Evolutionary conservation across 495 filamentous ascomycete species (phyloP), one percentile per base, ranked within the genome.

Genomic region (Neurospora africana): DNA sequence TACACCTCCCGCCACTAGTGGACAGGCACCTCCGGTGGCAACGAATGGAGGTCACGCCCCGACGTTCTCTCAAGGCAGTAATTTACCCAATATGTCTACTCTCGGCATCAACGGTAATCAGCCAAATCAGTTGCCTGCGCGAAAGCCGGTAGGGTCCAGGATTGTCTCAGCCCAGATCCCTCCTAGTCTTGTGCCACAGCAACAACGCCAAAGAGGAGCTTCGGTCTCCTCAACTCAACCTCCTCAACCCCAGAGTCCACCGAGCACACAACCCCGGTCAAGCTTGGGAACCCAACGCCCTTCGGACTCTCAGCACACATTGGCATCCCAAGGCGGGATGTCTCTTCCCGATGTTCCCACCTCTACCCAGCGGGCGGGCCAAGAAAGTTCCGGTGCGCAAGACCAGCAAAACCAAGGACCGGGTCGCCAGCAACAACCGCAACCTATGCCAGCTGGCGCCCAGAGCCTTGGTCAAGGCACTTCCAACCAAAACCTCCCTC

Each of bases 1-100:
- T 41, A 74, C 70, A 4, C 75, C 78, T 15, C 79, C 78, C 8
- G 72, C 69, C 53, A 75, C 53, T 15, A 35, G 35, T 30, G 53
- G 27, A 65, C 53, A 65, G 27, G 53, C 53, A 27, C 53, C 53
- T 65, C 27, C 53, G 30, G 53, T 6, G 30, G 53, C 53, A 30
- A 19, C 27, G 15, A 65, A 65, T 15, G 53, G 53, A 65, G 53
- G 27, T 17, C 53, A 33, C 15, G 53, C 23, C 15, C 53, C 27
- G 27, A 65, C 53, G 27, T 65, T 65, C 13, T 65, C 53, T 33
- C 53, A 65, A 65, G 53, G 27, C 30, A 65, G 53, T 35, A 65
- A 19, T 17, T 65, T 33, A 27, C 53, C 53, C 15, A 65, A 19
- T 27, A 19, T 33, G 53, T 65, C 33, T 65, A 35, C 53, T 65